Base-by-base conservation (phyloP, 345 rosid species). In the Anastatica hierochuntica region DNA sequence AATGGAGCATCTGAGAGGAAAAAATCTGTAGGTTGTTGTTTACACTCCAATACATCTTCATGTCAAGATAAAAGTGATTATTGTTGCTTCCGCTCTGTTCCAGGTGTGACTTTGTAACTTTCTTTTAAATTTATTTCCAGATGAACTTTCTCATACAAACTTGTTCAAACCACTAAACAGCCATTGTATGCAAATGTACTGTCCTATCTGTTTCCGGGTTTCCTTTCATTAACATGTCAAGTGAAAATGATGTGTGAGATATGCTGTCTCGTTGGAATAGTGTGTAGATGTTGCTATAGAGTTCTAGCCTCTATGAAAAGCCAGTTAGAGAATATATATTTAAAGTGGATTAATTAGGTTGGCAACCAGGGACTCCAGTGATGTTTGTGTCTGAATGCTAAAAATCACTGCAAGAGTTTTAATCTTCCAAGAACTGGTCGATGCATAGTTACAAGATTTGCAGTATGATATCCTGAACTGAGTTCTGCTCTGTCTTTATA, bases 61-160 rank as follows among this genome's bases (percentile, higher is more conserved):
- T 62, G 54, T 62, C 53, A 43, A 2, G 58, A 48, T 18, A 43
- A 49, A 20, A 55, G 20, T 42, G 41, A 49, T 5, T 56, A 41
- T 42, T 60, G 43, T 27, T 62, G 68, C 43, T 68, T 68, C 54
- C 62, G 41, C 63, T 68, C 58, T 42, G 12, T 4, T 24, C 68
- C 63, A 55, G 72, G 72, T 68, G 19, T 40, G 47, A 47, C 11
- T 53, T 61, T 16, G 31, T 49, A 14, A 48, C 34, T 53, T 54
- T 19, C 17, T 33, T 15, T 18, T 1, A 10, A 1, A 1, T 7
- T 0, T 18, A n/a, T 23, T n/a, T n/a, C n/a, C n/a, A n/a, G n/a
- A n/a, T n/a, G n/a, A n/a, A 12, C 10, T 17, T 10, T 14, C 24
- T 54, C 20, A 10, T 39, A 18, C 46, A 29, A 26, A 15, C 18